phyloP scores from a whole-genome alignment of 805 yeast species.

The Wickerhamomyces subpelliculosus region DNA sequence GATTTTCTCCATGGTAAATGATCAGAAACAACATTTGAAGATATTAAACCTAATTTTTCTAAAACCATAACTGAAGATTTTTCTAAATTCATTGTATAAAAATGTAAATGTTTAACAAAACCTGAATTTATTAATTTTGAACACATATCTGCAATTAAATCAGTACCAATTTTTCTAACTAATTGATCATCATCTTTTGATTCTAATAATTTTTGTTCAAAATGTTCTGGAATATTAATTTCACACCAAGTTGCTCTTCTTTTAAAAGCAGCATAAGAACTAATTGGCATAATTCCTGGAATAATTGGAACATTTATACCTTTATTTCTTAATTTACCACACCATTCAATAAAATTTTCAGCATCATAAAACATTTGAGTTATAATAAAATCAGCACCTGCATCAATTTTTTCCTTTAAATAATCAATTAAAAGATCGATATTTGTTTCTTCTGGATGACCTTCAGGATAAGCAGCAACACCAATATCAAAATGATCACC shows the following conservation, averaged over 20 bases:
- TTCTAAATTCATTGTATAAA: conserved; percentile 97
- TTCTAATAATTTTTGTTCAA: conserved; percentile 64
- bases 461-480: conserved; percentile 97
- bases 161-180: conserved; percentile 81
- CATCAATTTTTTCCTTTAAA: conserved; percentile 84
- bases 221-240: conserved; percentile 69
- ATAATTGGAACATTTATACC: conserved; percentile 85
- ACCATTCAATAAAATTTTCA: conserved; percentile 82
- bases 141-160: conserved; percentile 81
- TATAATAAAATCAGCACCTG: conserved; percentile 88
- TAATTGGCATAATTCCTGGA: conserved; percentile 98
- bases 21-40: conserved; percentile 22
- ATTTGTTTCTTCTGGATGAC: conserved; percentile 78
- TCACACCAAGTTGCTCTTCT: conserved; percentile 96
- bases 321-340: conserved; percentile 52
- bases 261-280: conserved; percentile 87
- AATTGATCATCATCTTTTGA: conserved; percentile 84
- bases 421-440: conserved; percentile 45
- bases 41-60: conserved; percentile 59
- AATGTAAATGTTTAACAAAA: conserved; percentile 78
- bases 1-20: conserved; percentile 87
- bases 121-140: conserved; percentile 61
- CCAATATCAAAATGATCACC: conserved; percentile 93
- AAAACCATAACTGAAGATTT: conserved; percentile 83
- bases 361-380: conserved; percentile 98